A percentile compares a stretch with the other conserved stretches of the same genome.
These are phyloP conservation scores for Diplotaxis tenuifolia DNA, from an alignment of 345 rosid species.

Conservation along the genomic window DNA sequence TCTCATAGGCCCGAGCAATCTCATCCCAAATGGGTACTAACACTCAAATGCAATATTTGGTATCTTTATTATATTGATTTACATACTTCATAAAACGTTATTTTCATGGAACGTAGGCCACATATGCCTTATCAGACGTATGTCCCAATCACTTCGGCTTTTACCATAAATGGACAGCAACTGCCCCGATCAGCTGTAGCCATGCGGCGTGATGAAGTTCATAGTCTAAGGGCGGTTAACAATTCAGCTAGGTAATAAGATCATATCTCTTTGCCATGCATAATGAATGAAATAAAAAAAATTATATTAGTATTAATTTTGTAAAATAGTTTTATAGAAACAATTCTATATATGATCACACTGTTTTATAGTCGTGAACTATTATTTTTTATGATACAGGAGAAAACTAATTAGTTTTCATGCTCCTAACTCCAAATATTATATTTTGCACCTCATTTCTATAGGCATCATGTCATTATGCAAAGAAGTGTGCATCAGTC, in stretches of 20 bases:
- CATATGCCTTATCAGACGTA: background rate
- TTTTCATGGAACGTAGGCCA: slow-evolving; percentile 11
- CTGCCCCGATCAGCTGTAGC: background rate
- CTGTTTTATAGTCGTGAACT: background rate
- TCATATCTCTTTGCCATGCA: background rate
- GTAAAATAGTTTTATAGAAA: too few relatives aligned
- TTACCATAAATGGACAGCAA: background rate
- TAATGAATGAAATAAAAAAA: too few relatives aligned
- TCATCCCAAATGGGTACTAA: background rate
- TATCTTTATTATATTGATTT: background rate
- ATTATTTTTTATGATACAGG: background rate
- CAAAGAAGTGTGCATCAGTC: background rate
- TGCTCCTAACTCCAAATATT: too few relatives aligned
- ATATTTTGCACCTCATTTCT: background rate
- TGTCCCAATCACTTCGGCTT: background rate
- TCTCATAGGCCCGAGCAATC: background rate
- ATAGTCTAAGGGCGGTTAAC: background rate
- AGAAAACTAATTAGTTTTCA: background rate
- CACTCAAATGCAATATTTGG: background rate
- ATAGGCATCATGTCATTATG: background rate
- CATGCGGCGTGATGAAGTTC: background rate
- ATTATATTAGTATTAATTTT: too few relatives aligned
- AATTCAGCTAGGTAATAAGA: background rate
- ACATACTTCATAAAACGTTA: background rate
- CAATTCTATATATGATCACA: too few relatives aligned